Conservation (phyloP, 768 basidiomycete genomes). For the Paxillus ammoniavirescens region DNA sequence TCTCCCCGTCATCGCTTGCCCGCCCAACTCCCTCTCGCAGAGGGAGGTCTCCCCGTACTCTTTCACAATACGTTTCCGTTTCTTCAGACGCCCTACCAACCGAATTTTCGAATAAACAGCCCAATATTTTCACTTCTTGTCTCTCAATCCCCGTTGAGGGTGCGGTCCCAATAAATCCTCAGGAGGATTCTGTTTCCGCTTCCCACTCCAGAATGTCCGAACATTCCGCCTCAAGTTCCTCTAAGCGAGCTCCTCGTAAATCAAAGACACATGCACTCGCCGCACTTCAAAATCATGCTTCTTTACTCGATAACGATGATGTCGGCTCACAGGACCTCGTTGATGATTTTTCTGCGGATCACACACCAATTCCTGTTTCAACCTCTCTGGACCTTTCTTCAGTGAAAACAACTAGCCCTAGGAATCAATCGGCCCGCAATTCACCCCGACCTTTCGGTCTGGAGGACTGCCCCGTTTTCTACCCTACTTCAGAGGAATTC, state of each 20-base stretch:
- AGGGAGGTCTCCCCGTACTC: slow-evolving; percentile 59
- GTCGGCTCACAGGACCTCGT: slow-evolving; percentile 36
- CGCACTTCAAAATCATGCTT: slow-evolving; percentile 68
- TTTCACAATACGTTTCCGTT: slow-evolving; percentile 42
- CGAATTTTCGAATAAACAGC: slow-evolving; percentile 49
- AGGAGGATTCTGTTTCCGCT: slow-evolving; percentile 37
- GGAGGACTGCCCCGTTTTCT: slow-evolving; percentile 85
- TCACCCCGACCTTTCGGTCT: slow-evolving; percentile 78
- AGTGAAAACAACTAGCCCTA: slow-evolving; percentile 65
- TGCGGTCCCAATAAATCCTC: slow-evolving; percentile 57
- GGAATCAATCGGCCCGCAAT: slow-evolving; percentile 37
- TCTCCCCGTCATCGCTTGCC: slow-evolving; percentile 43
- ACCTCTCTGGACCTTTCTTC: slow-evolving; percentile 64
- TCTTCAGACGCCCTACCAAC: slow-evolving; percentile 44
- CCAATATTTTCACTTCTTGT: slow-evolving; percentile 58
- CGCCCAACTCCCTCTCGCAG: slow-evolving; percentile 63
- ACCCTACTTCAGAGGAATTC: slow-evolving; percentile 89
- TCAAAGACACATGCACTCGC: slow-evolving; percentile 87
- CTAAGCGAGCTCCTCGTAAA: slow-evolving; percentile 79
- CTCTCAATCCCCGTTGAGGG: slow-evolving; percentile 79
- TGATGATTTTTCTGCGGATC: slow-evolving; percentile 48
- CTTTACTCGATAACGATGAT: slow-evolving; percentile 55
- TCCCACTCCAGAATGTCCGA: slow-evolving; percentile 34
- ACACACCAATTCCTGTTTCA: slow-evolving; percentile 59
- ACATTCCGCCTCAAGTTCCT: slow-evolving; percentile 40